Evolutionary conservation across 2,329 filamentous ascomycete genomes (phyloP).

Genomic region (Sarocladiaceae sp.): DNA sequence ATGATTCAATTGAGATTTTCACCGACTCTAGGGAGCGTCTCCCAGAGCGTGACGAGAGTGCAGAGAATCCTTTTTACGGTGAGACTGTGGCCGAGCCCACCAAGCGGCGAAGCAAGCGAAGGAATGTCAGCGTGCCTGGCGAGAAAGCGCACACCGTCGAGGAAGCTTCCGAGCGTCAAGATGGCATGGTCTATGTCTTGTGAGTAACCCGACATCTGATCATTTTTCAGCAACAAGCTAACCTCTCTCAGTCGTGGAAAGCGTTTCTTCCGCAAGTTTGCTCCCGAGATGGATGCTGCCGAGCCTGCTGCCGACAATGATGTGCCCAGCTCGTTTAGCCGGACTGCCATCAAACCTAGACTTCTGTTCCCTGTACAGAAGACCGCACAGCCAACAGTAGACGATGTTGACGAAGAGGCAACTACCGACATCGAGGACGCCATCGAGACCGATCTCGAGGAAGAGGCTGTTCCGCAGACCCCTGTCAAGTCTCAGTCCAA

Average conservation of each 20-base stretch:
- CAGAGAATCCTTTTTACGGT: slow-evolving; percentile 70
- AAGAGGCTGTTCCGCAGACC: slow-evolving; percentile 26
- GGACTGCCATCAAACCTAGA: slow-evolving; percentile 67
- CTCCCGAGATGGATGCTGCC: slow-evolving; percentile 24
- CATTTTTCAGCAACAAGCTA: slow-evolving; percentile 17
- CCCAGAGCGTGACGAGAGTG: slow-evolving; percentile 60
- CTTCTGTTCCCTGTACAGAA: slow-evolving; percentile 60
- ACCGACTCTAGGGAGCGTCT: slow-evolving; percentile 77
- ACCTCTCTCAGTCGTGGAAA: slow-evolving; percentile 63
- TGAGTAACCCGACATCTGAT: slow-evolving; percentile 42
- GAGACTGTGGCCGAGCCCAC: slow-evolving; percentile 36
- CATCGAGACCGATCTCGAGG: slow-evolving; percentile 28
- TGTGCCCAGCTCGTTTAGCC: slow-evolving; percentile 58
- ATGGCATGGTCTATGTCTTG: slow-evolving; percentile 76
- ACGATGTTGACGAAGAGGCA: slow-evolving; percentile 49
- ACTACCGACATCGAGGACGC: slow-evolving; percentile 53
- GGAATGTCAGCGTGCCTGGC: slow-evolving; percentile 50
- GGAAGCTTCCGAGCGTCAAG: slow-evolving; percentile 58
- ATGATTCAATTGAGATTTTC: slow-evolving; percentile 63
- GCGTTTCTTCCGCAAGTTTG: slow-evolving; percentile 58
- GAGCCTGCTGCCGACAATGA: slow-evolving; percentile 28
- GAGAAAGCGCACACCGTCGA: slow-evolving; percentile 57
- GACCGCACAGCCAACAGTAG: slow-evolving; percentile 36
- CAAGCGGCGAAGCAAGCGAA: slow-evolving; percentile 52
- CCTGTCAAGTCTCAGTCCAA: slow-evolving; percentile 30